Conservation (phyloP, 2,329 filamentous ascomycete species). For the Leptographium radiaticola region DNA sequence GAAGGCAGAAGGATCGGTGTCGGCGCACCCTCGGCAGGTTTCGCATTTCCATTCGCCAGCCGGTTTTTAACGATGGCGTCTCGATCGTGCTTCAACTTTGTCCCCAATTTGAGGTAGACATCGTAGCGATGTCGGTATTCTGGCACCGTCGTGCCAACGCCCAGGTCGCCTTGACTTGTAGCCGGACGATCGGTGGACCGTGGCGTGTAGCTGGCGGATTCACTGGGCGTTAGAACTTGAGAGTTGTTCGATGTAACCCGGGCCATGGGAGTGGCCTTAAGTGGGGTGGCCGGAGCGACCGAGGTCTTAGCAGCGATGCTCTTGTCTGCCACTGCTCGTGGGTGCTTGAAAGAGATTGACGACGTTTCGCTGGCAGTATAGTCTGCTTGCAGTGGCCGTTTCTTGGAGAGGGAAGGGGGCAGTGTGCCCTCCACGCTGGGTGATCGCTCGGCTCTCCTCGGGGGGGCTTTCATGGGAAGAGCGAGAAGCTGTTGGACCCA, state of each 20-base stretch:
- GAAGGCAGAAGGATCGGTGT: conserved; percentile 12
- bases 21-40: conserved; percentile 11
- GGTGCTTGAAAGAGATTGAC: conserved; percentile 14
- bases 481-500: conserved; percentile 33
- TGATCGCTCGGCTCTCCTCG: conserved; percentile 25
- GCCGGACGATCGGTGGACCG: conserved; percentile 25
- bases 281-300: conserved; percentile 34
- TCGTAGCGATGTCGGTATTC: conserved; percentile 22
- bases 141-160: conserved; percentile 14
- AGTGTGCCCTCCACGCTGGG: conserved; percentile 27
- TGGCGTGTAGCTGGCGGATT: conserved; percentile 27
- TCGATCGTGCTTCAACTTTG: conserved; percentile 40
- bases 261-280: conserved; percentile 37
- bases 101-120: conserved; percentile 28
- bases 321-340: conserved; percentile 28
- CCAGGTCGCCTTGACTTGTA: conserved; percentile 19
- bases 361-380: conserved; percentile 15
- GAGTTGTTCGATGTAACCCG: conserved; percentile 41
- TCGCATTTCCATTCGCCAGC: conserved; percentile 10
- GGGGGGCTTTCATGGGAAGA: conserved; percentile 23
- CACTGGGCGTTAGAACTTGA: conserved; percentile 36
- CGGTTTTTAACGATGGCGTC: conserved; percentile 28
- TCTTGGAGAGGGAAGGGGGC: conserved; percentile 28
- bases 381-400: conserved; percentile 30
- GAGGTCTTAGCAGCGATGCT: conserved; percentile 15